phyloP scores from a whole-genome alignment of 495 filamentous ascomycete genomes.

The Tuber aestivum region DNA sequence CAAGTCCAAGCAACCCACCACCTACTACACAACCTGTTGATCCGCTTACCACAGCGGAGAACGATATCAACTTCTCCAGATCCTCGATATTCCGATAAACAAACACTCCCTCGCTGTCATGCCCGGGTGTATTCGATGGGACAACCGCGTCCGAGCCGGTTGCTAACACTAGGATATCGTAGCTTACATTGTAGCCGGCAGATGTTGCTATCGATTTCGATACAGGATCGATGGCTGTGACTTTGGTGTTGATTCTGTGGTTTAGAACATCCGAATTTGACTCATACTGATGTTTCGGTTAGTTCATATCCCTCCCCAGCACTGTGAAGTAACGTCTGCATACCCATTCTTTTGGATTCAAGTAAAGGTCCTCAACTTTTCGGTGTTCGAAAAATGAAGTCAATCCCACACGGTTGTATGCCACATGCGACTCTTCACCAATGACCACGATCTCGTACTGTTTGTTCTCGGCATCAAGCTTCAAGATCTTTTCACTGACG shows the following conservation, averaged over 20 bases:
- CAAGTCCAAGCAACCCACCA: slow-evolving; percentile 82
- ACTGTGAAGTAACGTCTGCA: background rate
- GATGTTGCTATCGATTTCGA: slow-evolving; percentile 66
- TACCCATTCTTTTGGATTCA: slow-evolving; percentile 88
- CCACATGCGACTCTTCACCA: slow-evolving; percentile 85
- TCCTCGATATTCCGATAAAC: slow-evolving; percentile 92
- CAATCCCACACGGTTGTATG: slow-evolving; percentile 94
- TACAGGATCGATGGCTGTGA: slow-evolving; percentile 61
- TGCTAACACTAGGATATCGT: slow-evolving; percentile 84
- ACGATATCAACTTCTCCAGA: slow-evolving; percentile 72
- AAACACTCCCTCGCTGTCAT: slow-evolving; percentile 83
- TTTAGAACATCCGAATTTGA: slow-evolving; percentile 57
- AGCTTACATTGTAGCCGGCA: slow-evolving; percentile 62
- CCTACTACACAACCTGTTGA: slow-evolving; percentile 74
- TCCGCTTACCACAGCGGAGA: slow-evolving; percentile 60
- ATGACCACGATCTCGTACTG: slow-evolving; percentile 86
- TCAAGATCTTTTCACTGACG: slow-evolving; percentile 80
- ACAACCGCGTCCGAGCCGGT: slow-evolving; percentile 88
- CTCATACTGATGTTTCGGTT: slow-evolving; percentile 41
- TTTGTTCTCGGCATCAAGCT: slow-evolving; percentile 67
- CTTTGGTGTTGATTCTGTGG: slow-evolving; percentile 78
- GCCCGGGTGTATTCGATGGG: slow-evolving; percentile 70
- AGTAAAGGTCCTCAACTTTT: slow-evolving; percentile 80
- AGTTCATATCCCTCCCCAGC: background rate
- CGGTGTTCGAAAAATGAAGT: slow-evolving; percentile 90